These are phyloP conservation scores for Neoboletus brunneissimus DNA, from an alignment of 768 basidiomycete genomes.

Conservation along the genomic window DNA sequence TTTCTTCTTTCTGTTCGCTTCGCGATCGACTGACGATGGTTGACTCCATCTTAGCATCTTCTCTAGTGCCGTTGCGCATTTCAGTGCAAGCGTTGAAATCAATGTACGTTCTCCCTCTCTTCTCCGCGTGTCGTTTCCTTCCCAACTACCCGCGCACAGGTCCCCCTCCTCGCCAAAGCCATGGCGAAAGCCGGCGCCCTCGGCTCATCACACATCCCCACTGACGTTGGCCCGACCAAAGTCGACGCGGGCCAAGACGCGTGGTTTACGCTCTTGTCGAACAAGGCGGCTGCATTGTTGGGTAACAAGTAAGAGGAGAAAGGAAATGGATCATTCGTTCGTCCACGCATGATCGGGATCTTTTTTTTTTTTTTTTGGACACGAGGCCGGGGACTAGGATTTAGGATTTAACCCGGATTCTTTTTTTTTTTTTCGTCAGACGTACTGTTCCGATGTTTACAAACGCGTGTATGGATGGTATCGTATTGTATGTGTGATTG, in stretches of 20 bases:
- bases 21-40: not conserved
- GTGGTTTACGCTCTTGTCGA: slow-evolving; percentile 54
- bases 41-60: slow-evolving; percentile 30
- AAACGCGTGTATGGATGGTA: not conserved
- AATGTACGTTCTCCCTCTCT: slow-evolving; percentile 32
- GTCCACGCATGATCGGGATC: not conserved
- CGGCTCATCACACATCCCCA: slow-evolving; percentile 49
- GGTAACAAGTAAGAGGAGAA: no score
- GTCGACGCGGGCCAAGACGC: slow-evolving; percentile 32
- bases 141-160: slow-evolving; percentile 30
- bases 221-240: slow-evolving; percentile 42
- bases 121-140: accelerated
- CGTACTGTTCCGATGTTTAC: not conserved
- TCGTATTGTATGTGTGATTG: no score
- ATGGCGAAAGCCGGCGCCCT: slow-evolving; percentile 52
- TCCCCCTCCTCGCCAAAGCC: slow-evolving; percentile 52
- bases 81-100: slow-evolving; percentile 43
- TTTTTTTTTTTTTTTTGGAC: no score
- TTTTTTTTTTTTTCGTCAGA: not conserved
- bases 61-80: slow-evolving; percentile 35
- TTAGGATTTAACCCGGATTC: no score
- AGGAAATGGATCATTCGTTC: no score
- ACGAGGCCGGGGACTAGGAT: no score
- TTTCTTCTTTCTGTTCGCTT: no score
- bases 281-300: slow-evolving; percentile 46